Base-by-base conservation (phyloP, 2,329 filamentous ascomycete genomes). In the Dothiorella sarmentorum region DNA sequence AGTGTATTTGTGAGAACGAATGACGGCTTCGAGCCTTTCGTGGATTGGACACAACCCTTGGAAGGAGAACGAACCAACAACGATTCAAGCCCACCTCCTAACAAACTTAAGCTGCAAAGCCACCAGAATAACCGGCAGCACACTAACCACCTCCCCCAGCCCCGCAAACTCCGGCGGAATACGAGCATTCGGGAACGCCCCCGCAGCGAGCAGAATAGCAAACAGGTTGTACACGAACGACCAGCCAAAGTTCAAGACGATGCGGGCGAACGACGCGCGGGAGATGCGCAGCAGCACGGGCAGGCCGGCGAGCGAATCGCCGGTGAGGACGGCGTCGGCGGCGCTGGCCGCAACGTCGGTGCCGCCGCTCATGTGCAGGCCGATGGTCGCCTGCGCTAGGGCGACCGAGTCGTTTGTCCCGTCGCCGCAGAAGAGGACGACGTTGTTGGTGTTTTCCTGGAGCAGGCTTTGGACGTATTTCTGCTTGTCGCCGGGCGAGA, bases 391-490 rank as follows among this genome's bases (percentile, higher is more conserved):
- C 66, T 86, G 82, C 0, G 88, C 84, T 2, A 93, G 78, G 0
- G 89, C 89, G 3, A 84, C 78, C 0, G 89, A 86, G 66, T 93
- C 89, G 69, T 93, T 93, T 11, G 87, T 91, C 2, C 90, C 90
- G 64, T 93, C 89, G 33, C 89, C 89, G 51, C 83, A 81, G 70
- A 93, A 92, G 35, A 51, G 9, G 52, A 56, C 24, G 3, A 17
- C n/a, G 10, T 22, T 33, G 52, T 27, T 18, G 4, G 17, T 29
- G n/a, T 11, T 31, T 35, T 43, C 26, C 15, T 20, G 53, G 40
- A 40, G 43, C 2, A 77, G 60, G 2, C 63, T 49, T 7, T 67
- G 63, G 56, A 86, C 70, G 65, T 85, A 85, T 2, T 71, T 66
- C 24, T 78, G 75, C 65, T 87, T 87, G 61, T 83, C 76, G 2